Percentiles rank a stretch among this genome's conserved stretches.
Conservation (phyloP, 768 basidiomycete species). For the Sistotremastrum suecicum region DNA sequence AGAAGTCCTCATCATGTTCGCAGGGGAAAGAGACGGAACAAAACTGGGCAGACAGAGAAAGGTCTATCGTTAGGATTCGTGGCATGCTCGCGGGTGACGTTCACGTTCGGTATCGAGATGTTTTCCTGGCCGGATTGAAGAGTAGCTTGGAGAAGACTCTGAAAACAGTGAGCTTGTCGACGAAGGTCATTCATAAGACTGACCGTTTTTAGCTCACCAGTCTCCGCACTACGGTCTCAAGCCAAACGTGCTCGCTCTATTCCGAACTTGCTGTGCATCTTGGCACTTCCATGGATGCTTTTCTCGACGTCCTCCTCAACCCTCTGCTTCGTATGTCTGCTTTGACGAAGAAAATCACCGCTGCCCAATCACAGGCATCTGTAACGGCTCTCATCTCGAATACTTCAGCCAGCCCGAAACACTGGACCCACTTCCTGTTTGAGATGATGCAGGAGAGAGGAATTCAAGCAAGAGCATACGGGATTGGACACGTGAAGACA, state of each 20-base stretch:
- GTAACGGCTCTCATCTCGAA: constrained; percentile 54
- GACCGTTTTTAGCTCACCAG: constrained; percentile 51
- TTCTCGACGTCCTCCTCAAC: constrained; percentile 64
- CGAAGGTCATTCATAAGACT: constrained; percentile 3
- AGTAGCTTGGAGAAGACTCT: constrained; percentile 67
- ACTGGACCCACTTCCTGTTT: constrained; percentile 55
- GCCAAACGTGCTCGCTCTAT: constrained; percentile 67
- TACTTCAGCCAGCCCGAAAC: constrained; percentile 56
- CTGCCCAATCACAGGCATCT: constrained; percentile 69
- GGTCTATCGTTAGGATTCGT: constrained; percentile 59
- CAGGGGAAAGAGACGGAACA: constrained; percentile 96
- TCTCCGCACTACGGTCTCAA: constrained; percentile 81
- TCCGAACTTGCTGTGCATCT: constrained; percentile 56
- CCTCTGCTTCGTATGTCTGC: constrained; percentile 75
- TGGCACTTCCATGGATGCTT: constrained; percentile 56
- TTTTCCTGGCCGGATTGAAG: constrained; percentile 63
- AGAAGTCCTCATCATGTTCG: constrained; percentile 4
- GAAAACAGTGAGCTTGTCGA: constrained; percentile 52
- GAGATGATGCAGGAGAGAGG: constrained; percentile 67
- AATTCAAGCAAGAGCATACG: constrained; percentile 56
- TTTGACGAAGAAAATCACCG: constrained; percentile 86
- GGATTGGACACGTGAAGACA: constrained; percentile 53
- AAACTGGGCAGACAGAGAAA: constrained; percentile 83
- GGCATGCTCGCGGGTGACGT: constrained; percentile 86
- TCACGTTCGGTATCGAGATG: constrained; percentile 54